phyloP scores from a whole-genome alignment of 2,329 filamentous ascomycete species.

The Passalora sequoiae region DNA sequence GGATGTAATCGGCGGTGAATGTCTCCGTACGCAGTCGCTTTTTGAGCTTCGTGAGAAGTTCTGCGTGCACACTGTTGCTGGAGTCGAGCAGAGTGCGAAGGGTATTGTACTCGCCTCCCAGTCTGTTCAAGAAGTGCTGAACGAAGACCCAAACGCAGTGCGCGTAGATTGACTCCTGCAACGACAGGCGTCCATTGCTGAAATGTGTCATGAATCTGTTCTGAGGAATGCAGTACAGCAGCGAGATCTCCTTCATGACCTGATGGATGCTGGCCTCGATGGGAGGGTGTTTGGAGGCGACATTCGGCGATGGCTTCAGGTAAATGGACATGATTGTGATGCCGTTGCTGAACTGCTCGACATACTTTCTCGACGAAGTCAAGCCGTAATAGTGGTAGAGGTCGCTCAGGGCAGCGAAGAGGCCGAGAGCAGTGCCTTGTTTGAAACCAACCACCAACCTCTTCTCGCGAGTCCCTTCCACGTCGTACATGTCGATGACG shows the following conservation, averaged over 20 bases:
- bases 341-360: constrained; percentile 96
- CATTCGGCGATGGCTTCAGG: constrained; percentile 64
- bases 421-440: constrained; percentile 80
- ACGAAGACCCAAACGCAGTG: constrained; percentile 98
- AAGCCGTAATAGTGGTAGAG: constrained; percentile 98
- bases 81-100: constrained; percentile 73
- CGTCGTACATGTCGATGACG: constrained; percentile 96
- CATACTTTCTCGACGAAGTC: constrained; percentile 93
- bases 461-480: constrained; percentile 87
- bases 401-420: constrained; percentile 93
- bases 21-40: constrained; percentile 91
- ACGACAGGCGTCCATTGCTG: constrained; percentile 74
- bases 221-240: constrained; percentile 95
- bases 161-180: constrained; percentile 95
- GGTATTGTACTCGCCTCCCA: constrained; percentile 87
- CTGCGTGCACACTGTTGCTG: constrained; percentile 77
- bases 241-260: constrained; percentile 96
- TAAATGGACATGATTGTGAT: constrained; percentile 97
- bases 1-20: constrained; percentile 96
- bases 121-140: constrained; percentile 93
- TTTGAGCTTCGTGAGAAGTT: constrained; percentile 89
- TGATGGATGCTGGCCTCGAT: constrained; percentile 95
- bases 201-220: constrained; percentile 94
- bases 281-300: constrained; percentile 59
- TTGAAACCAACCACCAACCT: constrained; percentile 91